Evolutionary conservation across 2,329 filamentous ascomycete species (phyloP).

Genomic region (Ophiostoma piceae): DNA sequence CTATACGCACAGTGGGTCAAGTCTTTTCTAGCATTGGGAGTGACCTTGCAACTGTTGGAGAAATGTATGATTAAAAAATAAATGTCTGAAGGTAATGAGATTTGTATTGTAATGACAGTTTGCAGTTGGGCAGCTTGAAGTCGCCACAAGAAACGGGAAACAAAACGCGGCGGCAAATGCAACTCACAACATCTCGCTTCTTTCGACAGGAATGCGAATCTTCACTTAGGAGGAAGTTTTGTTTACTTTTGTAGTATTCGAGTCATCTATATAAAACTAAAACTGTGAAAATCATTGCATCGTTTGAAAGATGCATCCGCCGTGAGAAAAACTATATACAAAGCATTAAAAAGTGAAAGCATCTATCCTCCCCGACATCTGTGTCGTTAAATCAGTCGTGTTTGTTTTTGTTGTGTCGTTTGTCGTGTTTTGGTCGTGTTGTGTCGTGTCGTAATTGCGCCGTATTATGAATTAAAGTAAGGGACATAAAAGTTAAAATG

Average conservation of each 20-base stretch:
- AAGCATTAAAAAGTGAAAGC: background rate
- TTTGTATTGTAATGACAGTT: too few relatives aligned
- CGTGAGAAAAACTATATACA: background rate
- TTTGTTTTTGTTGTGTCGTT: background rate
- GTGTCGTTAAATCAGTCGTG: constrained; percentile 4
- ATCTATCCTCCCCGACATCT: background rate
- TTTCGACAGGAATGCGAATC: too few relatives aligned
- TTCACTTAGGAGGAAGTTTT: background rate
- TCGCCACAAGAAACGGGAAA: too few relatives aligned
- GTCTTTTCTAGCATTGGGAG: too few relatives aligned
- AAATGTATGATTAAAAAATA: too few relatives aligned
- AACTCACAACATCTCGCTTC: too few relatives aligned
- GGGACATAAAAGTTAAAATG: background rate
- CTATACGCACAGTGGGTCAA: too few relatives aligned
- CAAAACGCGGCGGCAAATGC: too few relatives aligned
- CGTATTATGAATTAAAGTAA: background rate
- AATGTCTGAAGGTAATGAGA: too few relatives aligned
- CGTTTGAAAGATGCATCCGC: background rate
- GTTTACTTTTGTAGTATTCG: background rate
- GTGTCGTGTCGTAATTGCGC: constrained; percentile 4
- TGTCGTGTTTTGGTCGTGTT: background rate
- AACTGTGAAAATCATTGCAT: background rate
- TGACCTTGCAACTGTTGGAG: too few relatives aligned
- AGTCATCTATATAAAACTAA: background rate
- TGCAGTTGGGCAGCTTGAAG: too few relatives aligned